These are phyloP conservation scores for Aspergillus kassunensis DNA, from an alignment of 495 filamentous ascomycete species.

Conservation along the genomic window DNA sequence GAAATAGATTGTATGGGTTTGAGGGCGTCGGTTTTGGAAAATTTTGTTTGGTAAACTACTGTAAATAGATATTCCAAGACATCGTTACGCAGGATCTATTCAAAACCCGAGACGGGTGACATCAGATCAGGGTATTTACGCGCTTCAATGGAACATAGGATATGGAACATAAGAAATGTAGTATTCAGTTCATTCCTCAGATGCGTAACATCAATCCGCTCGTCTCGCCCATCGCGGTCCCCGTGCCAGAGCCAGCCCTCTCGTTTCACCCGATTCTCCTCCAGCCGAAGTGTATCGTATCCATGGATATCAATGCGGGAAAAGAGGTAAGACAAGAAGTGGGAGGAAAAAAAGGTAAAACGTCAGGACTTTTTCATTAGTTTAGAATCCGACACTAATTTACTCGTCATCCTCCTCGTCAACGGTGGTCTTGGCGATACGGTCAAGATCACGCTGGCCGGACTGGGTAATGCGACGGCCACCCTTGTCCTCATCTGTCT, in stretches of 20 bases:
- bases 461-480: constrained; percentile 94
- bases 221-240: background rate
- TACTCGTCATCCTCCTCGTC: constrained; percentile 51
- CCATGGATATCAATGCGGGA: background rate
- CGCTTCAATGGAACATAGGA: constrained; percentile 15
- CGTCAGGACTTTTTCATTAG: constrained; percentile 36
- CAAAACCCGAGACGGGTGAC: background rate
- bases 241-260: constrained; percentile 5
- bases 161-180: constrained; percentile 19
- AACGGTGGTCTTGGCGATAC: constrained; percentile 58
- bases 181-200: constrained; percentile 18
- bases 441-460: constrained; percentile 98
- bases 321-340: constrained; percentile 5
- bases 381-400: constrained; percentile 31
- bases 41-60: background rate
- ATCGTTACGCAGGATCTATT: constrained; percentile 10
- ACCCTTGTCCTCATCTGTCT: constrained; percentile 95
- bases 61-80: background rate
- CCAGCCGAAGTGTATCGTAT: background rate
- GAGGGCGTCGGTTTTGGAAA: too few species aligned
- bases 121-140: background rate
- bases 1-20: constrained; percentile 21
- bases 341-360: constrained; percentile 26
- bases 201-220: constrained; percentile 15
- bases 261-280: constrained; percentile 4